These are phyloP conservation scores for Dothiorella sarmentorum DNA, from an alignment of 2,329 filamentous ascomycete species.

Conservation along the genomic window DNA sequence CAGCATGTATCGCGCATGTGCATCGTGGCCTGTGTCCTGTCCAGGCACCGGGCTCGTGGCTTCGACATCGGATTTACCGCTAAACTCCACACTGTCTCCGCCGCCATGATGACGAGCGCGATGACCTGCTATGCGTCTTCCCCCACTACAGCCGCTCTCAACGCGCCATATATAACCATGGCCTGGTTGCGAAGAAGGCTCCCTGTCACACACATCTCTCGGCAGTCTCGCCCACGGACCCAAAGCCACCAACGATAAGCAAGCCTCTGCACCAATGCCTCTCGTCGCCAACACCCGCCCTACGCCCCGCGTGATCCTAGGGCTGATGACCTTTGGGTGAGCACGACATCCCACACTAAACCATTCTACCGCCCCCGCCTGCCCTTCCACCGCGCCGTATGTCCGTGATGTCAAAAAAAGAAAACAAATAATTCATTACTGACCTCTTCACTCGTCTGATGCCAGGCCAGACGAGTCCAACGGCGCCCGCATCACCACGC, in stretches of 20 bases:
- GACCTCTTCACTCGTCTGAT: not conserved
- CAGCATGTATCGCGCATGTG: constrained; percentile 2
- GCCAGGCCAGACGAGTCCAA: constrained; percentile 51
- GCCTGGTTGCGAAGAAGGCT: not conserved
- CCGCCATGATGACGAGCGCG: constrained; percentile 1
- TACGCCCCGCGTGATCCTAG: constrained; percentile 72
- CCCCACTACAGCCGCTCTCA: not conserved
- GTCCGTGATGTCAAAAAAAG: not conserved
- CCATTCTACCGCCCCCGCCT: not conserved
- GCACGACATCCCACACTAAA: constrained; percentile 13
- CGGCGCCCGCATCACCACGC: constrained; percentile 69
- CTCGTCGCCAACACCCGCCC: constrained; percentile 39
- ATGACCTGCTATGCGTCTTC: not conserved
- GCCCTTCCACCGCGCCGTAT: not conserved
- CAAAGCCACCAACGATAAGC: not conserved
- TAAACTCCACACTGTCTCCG: not conserved
- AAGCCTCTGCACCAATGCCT: constrained; percentile 32
- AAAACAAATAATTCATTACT: not conserved
- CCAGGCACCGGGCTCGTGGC: constrained; percentile 6
- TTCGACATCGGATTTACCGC: constrained; percentile 5
- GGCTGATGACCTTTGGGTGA: constrained; percentile 77
- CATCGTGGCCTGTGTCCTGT: not conserved
- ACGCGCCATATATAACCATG: not conserved
- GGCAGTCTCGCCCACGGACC: not conserved
- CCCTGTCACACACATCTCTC: not conserved